Evolutionary conservation across 208 protist species (phyloP), one percentile per base, ranked within the genome.

Genomic region (Leishmania arabica): DNA sequence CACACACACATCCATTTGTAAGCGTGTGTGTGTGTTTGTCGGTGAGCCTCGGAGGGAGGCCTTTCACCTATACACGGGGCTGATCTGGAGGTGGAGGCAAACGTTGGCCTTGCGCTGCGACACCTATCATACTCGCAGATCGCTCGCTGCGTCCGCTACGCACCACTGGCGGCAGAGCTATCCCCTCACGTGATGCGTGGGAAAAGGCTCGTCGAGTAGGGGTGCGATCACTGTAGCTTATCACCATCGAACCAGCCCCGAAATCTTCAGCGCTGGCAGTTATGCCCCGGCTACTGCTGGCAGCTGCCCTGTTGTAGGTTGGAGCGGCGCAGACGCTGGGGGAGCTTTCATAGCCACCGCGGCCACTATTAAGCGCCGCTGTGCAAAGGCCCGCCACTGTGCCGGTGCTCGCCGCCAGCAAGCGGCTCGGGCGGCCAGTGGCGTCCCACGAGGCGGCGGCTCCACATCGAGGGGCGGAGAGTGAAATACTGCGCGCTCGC

Each of bases 151-250:
- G 76, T 24, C 70, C 77, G 31, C 77, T 81, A 69, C 78, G 71
- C 62, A 54, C 60, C 81, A 85, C 76, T 64, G 81, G 81, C 53
- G 81, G 81, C 34, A 85, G 76, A 34, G 81, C 81, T 6, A 85
- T 58, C 45, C 77, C 71, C 31, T 85, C 81, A 31, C 76, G 56
- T 27, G 77, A n/a, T 1, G 81, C 72, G 27, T 72, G 53, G 9
- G 75, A 71, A 47, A 78, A 74, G 56, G 69, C 76, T 8, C 77
- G 81, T 31, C 76, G 81, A 42, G 71, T 74, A 49, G 76, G 76
- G 0, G 76, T 78, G n/a, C 81, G 74, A 68, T 84, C 81, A 31
- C 58, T 56, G 75, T 53, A n/a, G 37, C 54, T 21, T 54, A 69
- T 34, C 15, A 77, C 34, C 58, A 47, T 64, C 34, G 75, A 78